phyloP scores from a whole-genome alignment of 2,329 filamentous ascomycete species.

The Dichotomopilus funicola region DNA sequence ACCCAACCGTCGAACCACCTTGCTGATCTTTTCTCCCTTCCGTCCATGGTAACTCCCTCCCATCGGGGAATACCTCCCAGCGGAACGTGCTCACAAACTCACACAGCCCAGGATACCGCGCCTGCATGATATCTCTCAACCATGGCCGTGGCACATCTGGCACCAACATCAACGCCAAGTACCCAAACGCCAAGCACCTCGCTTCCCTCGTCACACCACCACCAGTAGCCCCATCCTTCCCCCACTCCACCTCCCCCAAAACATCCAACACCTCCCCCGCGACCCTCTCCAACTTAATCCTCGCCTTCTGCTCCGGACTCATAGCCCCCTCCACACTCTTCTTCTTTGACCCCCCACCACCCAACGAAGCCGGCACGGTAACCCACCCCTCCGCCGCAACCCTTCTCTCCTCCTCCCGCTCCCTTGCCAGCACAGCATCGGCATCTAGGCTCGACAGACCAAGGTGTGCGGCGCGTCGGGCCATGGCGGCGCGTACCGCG shows the following conservation, averaged over 20 bases:
- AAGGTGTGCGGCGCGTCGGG: conserved; percentile 61
- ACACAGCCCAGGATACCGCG: conserved; percentile 19
- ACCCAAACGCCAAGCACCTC: conserved; percentile 72
- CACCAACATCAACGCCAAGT: conserved; percentile 64
- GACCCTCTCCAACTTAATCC: conserved; percentile 70
- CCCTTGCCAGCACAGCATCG: conserved; percentile 28
- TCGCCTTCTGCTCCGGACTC: conserved; percentile 62
- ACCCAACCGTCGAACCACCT: conserved; percentile 2
- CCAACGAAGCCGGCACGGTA: conserved; percentile 39
- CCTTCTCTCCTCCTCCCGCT: conserved; percentile 24
- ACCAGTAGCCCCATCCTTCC: conserved; percentile 42
- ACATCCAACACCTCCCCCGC: conserved; percentile 66
- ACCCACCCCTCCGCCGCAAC: conserved; percentile 28
- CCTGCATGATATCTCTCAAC: conserved; percentile 26
- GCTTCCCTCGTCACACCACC: conserved; percentile 14
- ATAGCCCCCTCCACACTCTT: conserved; percentile 57
- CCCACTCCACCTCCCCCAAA: conserved; percentile 49
- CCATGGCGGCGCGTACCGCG: conserved; percentile 62
- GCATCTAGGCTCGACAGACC: conserved; percentile 63
- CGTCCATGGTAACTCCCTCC: conserved; percentile 1
- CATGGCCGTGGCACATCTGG: conserved; percentile 32
- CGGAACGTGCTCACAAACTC: conserved; percentile 22
- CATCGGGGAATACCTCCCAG: conserved; percentile 8
- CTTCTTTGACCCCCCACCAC: conserved; percentile 33
- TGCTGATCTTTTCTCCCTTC: neutral